Base-by-base conservation (phyloP, 352 stramenopile genomes). In the Globisporangium nunn region DNA sequence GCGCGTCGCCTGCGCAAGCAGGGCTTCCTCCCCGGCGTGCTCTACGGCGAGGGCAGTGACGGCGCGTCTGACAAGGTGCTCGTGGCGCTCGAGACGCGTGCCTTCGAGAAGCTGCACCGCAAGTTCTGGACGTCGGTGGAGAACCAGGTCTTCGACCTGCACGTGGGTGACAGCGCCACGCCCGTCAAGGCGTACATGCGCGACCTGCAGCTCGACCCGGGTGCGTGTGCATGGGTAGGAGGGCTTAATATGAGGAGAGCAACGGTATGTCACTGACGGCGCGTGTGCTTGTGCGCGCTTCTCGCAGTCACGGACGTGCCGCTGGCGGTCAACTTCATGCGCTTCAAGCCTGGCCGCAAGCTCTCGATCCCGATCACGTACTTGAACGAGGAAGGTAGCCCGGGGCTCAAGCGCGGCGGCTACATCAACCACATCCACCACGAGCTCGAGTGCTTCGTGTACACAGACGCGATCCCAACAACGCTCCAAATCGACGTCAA, bases 391-490 rank as follows among this genome's bases (percentile, higher is more conserved):
- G 93, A 98, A 78, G 86, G 93, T 51, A 95, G 77, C 39, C 90
- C 88, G 12, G 92, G 91, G n/a, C 83, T 98, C 69, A 98, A 98
- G 76, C 82, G 89, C 35, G 91, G 93, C 61, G 92, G 92, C 40
- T 98, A 93, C 66, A 96, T 98, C 66, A 95, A 93, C 75, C 77
- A 92, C 74, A 92, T 95, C 54, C 62, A 87, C 70, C 83, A 93
- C 64, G 70, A 90, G 47, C 78, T 95, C 52, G 79, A 91, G 56
- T 95, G 85, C 71, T 70, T 60, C 58, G 75, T 89, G 54, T 86
- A 75, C 61, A 90, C 81, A 57, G 79, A 92, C 50, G 59, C 81
- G 39, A 81, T 95, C 57, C 85, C 85, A 6, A 60, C 66, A 43
- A 91, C 81, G 46, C 71, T 95, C 50, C 75, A 89, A 64, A 73